Evolutionary conservation across 208 protist genomes (phyloP).

Genomic region (Leishmania gerbilli): DNA sequence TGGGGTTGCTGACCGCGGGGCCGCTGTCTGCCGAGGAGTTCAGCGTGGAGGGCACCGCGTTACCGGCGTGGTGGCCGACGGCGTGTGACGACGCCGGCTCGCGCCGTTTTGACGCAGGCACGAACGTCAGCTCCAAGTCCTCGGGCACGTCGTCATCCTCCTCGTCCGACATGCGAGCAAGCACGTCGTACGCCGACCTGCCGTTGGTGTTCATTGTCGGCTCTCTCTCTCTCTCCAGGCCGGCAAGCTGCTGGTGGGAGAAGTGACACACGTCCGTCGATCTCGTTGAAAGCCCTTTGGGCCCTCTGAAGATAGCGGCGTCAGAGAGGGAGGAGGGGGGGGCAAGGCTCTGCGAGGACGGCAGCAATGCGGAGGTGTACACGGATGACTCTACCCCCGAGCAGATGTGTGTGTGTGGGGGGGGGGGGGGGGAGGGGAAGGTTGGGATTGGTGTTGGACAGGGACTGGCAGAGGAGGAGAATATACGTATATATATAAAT

Average conservation of each 20-base stretch:
- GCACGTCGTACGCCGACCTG: slow-evolving; percentile 7
- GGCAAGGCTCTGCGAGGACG: neutral
- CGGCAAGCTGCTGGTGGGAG: neutral
- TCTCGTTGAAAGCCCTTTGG: neutral
- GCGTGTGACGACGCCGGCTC: neutral
- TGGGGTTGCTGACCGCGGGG: neutral
- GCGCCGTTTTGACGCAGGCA: slow-evolving; percentile 19
- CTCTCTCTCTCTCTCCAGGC: neutral
- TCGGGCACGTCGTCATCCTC: slow-evolving; percentile 20
- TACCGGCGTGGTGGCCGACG: neutral
- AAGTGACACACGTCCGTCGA: neutral
- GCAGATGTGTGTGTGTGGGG: neutral
- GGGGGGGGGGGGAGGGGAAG: no score
- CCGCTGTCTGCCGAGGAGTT: neutral
- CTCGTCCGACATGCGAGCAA: slow-evolving; percentile 28
- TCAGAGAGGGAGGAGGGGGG: neutral
- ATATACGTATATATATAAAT: neutral
- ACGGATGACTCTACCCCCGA: neutral
- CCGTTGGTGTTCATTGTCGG: neutral
- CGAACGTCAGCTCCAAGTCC: slow-evolving; percentile 26
- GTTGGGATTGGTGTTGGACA: neutral
- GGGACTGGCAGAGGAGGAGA: neutral
- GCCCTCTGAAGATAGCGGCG: neutral
- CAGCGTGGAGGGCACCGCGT: neutral
- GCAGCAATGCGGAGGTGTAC: neutral